Base-by-base conservation (phyloP, 106 monocot genomes). In the Acanthochlamys bracteata region DNA sequence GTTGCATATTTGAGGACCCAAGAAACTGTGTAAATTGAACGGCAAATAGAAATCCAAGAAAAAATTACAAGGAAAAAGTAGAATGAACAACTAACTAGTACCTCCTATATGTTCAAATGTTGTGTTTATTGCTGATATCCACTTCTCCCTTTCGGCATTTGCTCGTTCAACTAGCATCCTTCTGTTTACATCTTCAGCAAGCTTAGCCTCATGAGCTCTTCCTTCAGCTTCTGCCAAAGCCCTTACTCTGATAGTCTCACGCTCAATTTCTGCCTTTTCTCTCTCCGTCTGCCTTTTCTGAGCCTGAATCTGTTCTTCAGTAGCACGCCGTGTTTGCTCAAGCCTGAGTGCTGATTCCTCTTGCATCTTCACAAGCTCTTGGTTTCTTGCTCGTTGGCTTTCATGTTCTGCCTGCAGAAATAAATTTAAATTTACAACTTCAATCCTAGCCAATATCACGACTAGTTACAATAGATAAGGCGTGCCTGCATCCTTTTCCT, bases 71-170 rank as follows among this genome's bases (percentile, higher is more conserved):
- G n/a, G n/a, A n/a, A n/a, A n/a, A n/a, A n/a, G n/a, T n/a, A n/a
- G n/a, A n/a, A n/a, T n/a, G n/a, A n/a, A n/a, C n/a, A n/a, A n/a
- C n/a, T n/a, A n/a, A n/a, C n/a, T n/a, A n/a, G n/a, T n/a, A n/a
- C 94, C 94, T 90, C 90, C 94, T 70, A 95, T 84, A 69, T 95
- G 94, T 42, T 80, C 90, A 76, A 95, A 95, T 42, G 94, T 79
- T 43, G 90, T 87, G 70, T 95, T 90, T 62, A 95, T 95, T 14
- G 90, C 86, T 47, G 90, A 72, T 39, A 95, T 66, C 94, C 94
- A 95, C 74, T 95, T 95, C 26, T 95, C 94, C 74, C 79, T 90
- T 60, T 95, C 94, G 39, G 94, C 94, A 76, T 87, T 95, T 40
- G 86, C 84, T 62, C 78, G 69, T 39, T 90, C 90, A 27, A 95